These are phyloP conservation scores for Cutaneotrichosporon sp. DNA, from an alignment of 1,284 basidiomycete species.

Conservation along the genomic window DNA sequence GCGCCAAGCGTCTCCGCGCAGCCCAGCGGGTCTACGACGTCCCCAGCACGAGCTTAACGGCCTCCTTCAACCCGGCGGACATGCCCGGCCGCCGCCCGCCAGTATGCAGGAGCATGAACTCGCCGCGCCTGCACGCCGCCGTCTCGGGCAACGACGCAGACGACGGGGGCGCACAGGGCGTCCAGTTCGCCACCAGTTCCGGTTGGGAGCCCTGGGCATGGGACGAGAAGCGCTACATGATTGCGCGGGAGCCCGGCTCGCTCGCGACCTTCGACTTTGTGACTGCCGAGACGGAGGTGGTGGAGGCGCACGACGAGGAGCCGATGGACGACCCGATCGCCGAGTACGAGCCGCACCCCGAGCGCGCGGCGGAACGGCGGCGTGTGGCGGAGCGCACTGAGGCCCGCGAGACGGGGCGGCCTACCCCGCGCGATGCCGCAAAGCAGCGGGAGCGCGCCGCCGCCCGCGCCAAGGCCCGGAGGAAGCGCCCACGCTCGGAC, in stretches of 20 bases:
- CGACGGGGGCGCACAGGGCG: constrained; percentile 2
- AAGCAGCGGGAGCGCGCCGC: too few relatives aligned
- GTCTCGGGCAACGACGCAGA: constrained; percentile 21
- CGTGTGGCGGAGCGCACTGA: too few relatives aligned
- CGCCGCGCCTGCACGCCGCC: constrained; percentile 27
- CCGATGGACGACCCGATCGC: constrained; percentile 15
- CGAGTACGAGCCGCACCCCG: constrained; percentile 16
- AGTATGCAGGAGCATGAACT: constrained; percentile 44
- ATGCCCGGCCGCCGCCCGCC: constrained; percentile 25
- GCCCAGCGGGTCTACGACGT: constrained; percentile 18
- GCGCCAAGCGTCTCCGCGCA: constrained; percentile 13
- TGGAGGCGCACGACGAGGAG: constrained; percentile 7
- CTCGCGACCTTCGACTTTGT: constrained; percentile 39
- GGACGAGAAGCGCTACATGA: constrained; percentile 46
- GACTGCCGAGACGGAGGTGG: constrained; percentile 21
- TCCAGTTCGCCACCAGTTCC: constrained; percentile 3
- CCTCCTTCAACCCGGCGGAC: constrained; percentile 13
- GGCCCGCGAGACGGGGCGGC: background rate
- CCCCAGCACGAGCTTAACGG: constrained; percentile 16
- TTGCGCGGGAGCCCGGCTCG: constrained; percentile 38
- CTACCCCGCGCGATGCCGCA: too few relatives aligned
- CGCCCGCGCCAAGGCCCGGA: background rate
- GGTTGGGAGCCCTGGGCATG: constrained; percentile 35
- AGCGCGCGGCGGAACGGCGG: too few relatives aligned
- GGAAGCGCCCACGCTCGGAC: background rate